Evolutionary conservation across 441 rosid species (phyloP).

Genomic region (Gossypium schwendimanii): DNA sequence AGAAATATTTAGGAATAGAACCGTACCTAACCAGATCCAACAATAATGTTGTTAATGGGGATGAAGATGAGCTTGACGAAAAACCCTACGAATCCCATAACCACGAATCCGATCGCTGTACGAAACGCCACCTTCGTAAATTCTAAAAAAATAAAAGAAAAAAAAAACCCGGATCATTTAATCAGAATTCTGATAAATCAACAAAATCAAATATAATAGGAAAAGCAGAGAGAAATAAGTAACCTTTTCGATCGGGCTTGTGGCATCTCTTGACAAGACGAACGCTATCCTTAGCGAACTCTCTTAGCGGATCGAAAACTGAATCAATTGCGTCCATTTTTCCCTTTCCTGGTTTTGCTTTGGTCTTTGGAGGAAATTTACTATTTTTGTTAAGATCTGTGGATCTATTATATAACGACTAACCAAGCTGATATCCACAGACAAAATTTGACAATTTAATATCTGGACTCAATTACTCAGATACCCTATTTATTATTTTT

Average conservation of each 20-base stretch:
- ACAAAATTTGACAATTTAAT: no score
- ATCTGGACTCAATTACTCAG: no score
- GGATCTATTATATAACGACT: background rate
- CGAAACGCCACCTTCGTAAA: slow-evolving; percentile 66
- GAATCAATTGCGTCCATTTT: slow-evolving; percentile 5
- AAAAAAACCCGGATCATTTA: background rate
- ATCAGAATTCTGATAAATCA: background rate
- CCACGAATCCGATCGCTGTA: slow-evolving; percentile 65
- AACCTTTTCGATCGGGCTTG: slow-evolving; percentile 66
- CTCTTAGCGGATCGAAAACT: slow-evolving; percentile 33
- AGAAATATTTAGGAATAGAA: background rate
- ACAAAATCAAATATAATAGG: background rate
- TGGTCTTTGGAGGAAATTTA: background rate
- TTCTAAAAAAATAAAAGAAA: slow-evolving; percentile 20
- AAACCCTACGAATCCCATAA: slow-evolving; percentile 71
- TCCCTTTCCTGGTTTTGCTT: background rate
- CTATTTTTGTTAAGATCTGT: background rate
- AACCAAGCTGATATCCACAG: no score
- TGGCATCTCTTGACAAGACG: slow-evolving; percentile 73
- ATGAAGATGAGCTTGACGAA: slow-evolving; percentile 66
- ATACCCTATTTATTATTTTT: no score
- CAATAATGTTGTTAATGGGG: slow-evolving; percentile 65
- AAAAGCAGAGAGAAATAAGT: background rate
- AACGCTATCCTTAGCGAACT: slow-evolving; percentile 62
- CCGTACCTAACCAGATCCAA: slow-evolving; percentile 42